Evolutionary conservation across 371 early-diverging fungal genomes (phyloP), one percentile per base, ranked within the genome.

Genomic region (Capniomyces stellatus): DNA sequence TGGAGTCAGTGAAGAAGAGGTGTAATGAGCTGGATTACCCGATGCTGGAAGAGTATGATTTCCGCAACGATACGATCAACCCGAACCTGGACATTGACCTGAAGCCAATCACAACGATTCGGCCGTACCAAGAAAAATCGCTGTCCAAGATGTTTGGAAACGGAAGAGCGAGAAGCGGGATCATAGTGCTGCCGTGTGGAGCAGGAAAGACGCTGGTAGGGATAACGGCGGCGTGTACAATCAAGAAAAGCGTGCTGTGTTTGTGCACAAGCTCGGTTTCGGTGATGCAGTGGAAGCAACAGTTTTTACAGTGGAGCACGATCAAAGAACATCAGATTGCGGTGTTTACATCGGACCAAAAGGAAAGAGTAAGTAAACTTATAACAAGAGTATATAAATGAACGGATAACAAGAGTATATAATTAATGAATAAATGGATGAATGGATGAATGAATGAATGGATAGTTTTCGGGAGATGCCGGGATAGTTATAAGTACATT

Each of bases 111-210:
- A 94, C 96, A 2, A 80, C 78, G 0, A 89, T 99, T 61, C 79
- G 99, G 50, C 91, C 94, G 8, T 99, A 99, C 63, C 99, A 99
- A 73, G 99, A 98, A 72, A 91, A 92, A 62, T 85, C 87, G 57
- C 75, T 99, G 43, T 91, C 87, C 66, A 99, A 99, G 67, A 98
- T 99, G 98, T 99, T 99, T 85, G 95, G 98, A 53, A 98, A 95
- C 60, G 87, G 92, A 2, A 78, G 99, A 52, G 99, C 98, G 18
- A 70, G 99, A 43, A 90, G 91, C 22, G 99, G 99, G n/a, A 97
- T 99, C 59, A 98, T 98, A 66, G 99, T 99, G 54, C 71, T 99
- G 54, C 99, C 99, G 0, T 98, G 98, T 64, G 99, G 99, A 43
- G 93, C 96, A 15, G 99, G 99, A 44, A 99, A 99, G 69, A 99